Evolutionary conservation across 2,329 filamentous ascomycete species (phyloP).

Genomic region (Fusarium virguliforme): DNA sequence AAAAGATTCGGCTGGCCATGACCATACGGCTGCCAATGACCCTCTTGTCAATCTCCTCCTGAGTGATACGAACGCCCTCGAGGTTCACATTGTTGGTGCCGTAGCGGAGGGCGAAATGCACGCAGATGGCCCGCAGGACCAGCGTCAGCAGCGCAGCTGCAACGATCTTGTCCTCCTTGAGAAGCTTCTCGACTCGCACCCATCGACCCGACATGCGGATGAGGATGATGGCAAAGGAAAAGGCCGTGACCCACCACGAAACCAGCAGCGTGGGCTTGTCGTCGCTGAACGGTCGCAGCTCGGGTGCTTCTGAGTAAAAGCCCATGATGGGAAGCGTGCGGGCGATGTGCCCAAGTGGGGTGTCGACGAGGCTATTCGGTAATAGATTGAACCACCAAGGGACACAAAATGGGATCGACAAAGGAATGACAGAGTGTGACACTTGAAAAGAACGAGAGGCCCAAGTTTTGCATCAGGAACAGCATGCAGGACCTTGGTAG

Average conservation of each 20-base stretch:
- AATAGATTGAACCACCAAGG: background rate
- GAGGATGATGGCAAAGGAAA: constrained; percentile 84
- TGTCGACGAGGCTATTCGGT: constrained; percentile 11
- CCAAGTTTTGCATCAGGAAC: constrained; percentile 16
- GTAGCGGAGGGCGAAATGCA: constrained; percentile 86
- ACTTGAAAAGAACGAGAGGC: constrained; percentile 13
- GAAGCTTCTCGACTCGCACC: constrained; percentile 85
- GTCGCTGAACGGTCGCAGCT: constrained; percentile 59
- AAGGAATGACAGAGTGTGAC: constrained; percentile 13
- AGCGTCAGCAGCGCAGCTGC: constrained; percentile 83
- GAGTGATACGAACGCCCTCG: constrained; percentile 35
- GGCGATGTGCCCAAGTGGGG: constrained; percentile 31
- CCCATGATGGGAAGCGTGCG: constrained; percentile 60
- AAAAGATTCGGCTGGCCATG: constrained; percentile 84
- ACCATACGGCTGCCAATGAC: constrained; percentile 84
- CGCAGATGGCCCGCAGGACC: constrained; percentile 82
- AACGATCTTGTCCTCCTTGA: constrained; percentile 88
- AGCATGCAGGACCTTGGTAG: constrained; percentile 36
- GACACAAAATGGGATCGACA: background rate
- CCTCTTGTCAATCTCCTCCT: constrained; percentile 67
- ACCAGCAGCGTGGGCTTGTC: constrained; percentile 91
- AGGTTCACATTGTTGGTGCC: constrained; percentile 89
- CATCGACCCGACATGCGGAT: constrained; percentile 84
- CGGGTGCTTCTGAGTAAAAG: constrained; percentile 69
- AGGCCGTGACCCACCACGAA: constrained; percentile 92